Percentiles rank a stretch among this genome's conserved stretches.
Evolutionary conservation across 352 stramenopile genomes (phyloP).

Genomic region (Phytophthora colocasiae): DNA sequence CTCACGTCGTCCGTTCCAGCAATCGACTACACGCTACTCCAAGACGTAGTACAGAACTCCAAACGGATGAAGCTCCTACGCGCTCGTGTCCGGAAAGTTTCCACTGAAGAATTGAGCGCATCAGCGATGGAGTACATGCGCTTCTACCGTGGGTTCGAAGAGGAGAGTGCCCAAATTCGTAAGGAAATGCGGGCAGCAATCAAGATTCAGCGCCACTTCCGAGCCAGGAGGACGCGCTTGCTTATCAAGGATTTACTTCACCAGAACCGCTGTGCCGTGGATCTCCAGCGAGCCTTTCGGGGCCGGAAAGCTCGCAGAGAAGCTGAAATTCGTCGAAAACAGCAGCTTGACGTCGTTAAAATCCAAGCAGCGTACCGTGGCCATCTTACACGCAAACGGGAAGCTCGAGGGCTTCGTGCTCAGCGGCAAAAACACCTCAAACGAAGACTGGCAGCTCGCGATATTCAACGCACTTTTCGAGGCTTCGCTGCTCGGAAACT

Average conservation of each 20-base stretch:
- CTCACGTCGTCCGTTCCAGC: slow-evolving; percentile 52
- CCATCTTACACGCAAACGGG: slow-evolving; percentile 36
- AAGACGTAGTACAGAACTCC: slow-evolving; percentile 78
- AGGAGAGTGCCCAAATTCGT: slow-evolving; percentile 59
- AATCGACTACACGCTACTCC: slow-evolving; percentile 65
- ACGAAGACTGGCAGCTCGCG: slow-evolving; percentile 35
- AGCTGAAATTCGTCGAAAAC: slow-evolving; percentile 39
- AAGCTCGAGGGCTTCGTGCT: slow-evolving; percentile 34
- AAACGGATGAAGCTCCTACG: slow-evolving; percentile 71
- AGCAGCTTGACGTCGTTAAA: slow-evolving; percentile 46
- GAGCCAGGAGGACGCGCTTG: slow-evolving; percentile 45
- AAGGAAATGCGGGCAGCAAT: slow-evolving; percentile 55
- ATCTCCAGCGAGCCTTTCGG: slow-evolving; percentile 75
- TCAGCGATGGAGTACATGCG: slow-evolving; percentile 79
- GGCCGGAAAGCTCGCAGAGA: slow-evolving; percentile 54
- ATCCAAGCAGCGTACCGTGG: slow-evolving; percentile 69
- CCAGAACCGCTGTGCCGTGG: slow-evolving; percentile 62
- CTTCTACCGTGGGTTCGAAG: slow-evolving; percentile 73
- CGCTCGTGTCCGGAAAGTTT: slow-evolving; percentile 61
- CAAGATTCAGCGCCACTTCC: slow-evolving; percentile 73
- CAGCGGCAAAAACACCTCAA: slow-evolving; percentile 31
- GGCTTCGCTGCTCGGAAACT: slow-evolving; percentile 48
- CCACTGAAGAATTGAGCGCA: slow-evolving; percentile 40
- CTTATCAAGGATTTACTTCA: slow-evolving; percentile 58
- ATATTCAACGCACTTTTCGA: slow-evolving; percentile 70